A percentile compares a stretch with the other conserved stretches of the same genome.
These are phyloP conservation scores for Daucus carota DNA, from an alignment of 129 eudicot genomes.

Conservation along the genomic window DNA sequence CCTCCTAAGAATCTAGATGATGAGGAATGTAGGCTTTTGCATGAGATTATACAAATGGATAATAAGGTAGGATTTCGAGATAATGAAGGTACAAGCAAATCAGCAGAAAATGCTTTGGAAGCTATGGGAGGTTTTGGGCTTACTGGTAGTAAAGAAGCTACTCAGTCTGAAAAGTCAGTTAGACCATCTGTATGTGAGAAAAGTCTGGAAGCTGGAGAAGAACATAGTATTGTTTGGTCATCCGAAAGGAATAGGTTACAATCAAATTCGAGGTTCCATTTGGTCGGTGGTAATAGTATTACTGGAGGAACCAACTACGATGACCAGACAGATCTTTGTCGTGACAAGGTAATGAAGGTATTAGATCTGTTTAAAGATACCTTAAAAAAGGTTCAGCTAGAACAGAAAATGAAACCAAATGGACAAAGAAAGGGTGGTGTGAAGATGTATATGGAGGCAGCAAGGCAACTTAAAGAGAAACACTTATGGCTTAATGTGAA, in stretches of 20 bases:
- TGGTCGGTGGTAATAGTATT: not conserved
- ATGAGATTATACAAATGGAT: not conserved
- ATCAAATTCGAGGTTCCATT: not conserved
- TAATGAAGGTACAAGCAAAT: not conserved
- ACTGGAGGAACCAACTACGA: not conserved
- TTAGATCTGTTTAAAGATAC: conserved; percentile 3
- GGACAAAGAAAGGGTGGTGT: not conserved
- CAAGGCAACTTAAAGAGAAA: conserved; percentile 4
- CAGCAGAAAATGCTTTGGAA: not conserved
- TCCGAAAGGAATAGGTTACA: not conserved
- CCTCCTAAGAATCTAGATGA: conserved; percentile 6
- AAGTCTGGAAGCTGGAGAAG: not conserved
- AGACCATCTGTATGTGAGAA: not conserved
- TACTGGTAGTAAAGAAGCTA: not conserved
- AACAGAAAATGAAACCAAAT: not conserved
- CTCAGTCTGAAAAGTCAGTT: conserved; percentile 1
- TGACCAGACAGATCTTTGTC: not conserved
- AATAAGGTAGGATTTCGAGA: not conserved
- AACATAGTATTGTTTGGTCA: not conserved
- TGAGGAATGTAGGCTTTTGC: conserved; percentile 1
- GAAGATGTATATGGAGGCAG: conserved; percentile 1
- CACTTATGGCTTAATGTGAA: conserved; percentile 5
- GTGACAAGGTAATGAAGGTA: conserved; percentile 5
- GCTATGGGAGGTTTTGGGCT: not conserved
- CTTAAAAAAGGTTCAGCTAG: not conserved